These are phyloP conservation scores for Solanum rostratum DNA, from an alignment of 257 asterid species.

Conservation along the genomic window DNA sequence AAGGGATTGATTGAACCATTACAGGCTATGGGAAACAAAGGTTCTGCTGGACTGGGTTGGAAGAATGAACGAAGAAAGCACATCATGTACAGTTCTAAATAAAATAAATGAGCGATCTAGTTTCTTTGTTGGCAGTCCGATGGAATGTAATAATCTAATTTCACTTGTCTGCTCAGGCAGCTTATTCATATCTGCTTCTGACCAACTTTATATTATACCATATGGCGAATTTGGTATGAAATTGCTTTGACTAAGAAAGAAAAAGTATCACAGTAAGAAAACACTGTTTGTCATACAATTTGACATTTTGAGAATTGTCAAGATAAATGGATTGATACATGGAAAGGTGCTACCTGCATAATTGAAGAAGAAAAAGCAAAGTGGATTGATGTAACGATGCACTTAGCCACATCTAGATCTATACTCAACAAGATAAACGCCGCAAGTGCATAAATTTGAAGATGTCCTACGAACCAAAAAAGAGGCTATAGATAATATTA, in stretches of 20 bases:
- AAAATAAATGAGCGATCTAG: background rate
- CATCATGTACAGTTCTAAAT: background rate
- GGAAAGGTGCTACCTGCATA: too few species aligned
- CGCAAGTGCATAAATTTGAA: background rate
- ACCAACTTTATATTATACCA: background rate
- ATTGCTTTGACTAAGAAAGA: background rate
- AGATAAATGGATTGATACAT: background rate
- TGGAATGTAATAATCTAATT: background rate
- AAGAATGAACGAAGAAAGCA: slow-evolving; percentile 35
- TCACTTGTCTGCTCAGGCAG: background rate
- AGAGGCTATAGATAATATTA: background rate
- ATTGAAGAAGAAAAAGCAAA: too few species aligned
- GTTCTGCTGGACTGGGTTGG: slow-evolving; percentile 92
- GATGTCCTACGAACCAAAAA: background rate
- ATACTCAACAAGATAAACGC: background rate
- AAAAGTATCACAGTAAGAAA: background rate
- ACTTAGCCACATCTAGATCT: background rate
- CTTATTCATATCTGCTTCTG: background rate
- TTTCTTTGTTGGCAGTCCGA: background rate
- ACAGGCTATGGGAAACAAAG: slow-evolving; percentile 69
- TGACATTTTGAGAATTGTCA: background rate
- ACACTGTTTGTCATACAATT: background rate
- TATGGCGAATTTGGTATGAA: background rate
- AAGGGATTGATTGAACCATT: slow-evolving; percentile 76
- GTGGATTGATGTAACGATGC: background rate